Base-by-base conservation (phyloP, 1,284 basidiomycete species). In the Tetrapyrgos nigripes region DNA sequence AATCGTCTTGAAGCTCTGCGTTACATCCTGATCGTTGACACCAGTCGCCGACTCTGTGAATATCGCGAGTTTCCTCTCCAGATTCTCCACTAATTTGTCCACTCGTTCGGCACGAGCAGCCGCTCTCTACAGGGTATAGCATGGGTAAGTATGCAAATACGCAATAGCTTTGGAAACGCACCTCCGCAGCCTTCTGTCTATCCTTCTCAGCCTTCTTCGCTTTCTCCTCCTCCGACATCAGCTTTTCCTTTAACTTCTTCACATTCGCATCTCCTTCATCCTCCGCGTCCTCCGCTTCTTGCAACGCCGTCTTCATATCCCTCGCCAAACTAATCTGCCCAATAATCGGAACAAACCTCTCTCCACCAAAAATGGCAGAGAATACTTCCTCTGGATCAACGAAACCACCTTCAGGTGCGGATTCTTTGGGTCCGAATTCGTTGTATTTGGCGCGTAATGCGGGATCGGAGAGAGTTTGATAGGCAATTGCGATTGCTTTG, bases 281-380 rank as follows among this genome's bases (percentile, higher is more conserved):
- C 62, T 93, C 91, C 10, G 84, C 87, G 55, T 91, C 89, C 51
- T 92, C 92, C 17, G 94, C 96, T 69, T 97, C 93, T 70, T 99
- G 96, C 70, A 99, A 79, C 4, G 96, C 96, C 5, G 94, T 87
- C 79, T 99, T 99, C 97, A 99, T 98, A 69, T 99, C 97, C 66
- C 87, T 87, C 31, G 95, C 96, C 66, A 95, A 79, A 55, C 89
- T 92, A 66, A 94, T 91, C 55, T 88, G 83, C 10, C 92, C 92
- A 65, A 94, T 94, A 69, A 95, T 92, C 2, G 92, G 88, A 46
- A 88, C 75, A 71, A 95, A 96, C 14, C 89, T 78, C 47, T 94
- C 92, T 1, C 93, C 93, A 51, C 93, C 96, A 69, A 98, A 98
- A 69, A 98, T 93, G 24, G 91, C 92, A 1, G 92, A 89, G 73